Evolutionary conservation across 345 rosid species (phyloP), one percentile per base, ranked within the genome.

Genomic region (Lepidium aucheri): DNA sequence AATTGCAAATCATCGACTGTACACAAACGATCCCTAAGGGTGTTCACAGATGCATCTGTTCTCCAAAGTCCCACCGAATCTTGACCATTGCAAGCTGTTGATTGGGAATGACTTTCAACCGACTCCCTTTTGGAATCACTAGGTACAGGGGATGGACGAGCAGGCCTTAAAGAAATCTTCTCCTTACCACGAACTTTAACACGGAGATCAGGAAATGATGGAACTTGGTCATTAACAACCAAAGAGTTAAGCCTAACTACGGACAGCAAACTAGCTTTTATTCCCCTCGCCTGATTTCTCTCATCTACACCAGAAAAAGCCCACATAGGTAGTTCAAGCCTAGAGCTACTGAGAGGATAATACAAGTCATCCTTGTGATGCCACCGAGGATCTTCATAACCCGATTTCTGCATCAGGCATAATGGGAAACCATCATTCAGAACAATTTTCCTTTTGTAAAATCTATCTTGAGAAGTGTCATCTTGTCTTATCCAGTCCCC

Each of bases 401-500:
- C 89, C 60, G 96, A 88, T 69, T 87, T 95, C 53, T 87, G 85
- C 99, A 91, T 95, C 80, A 73, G 84, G 84, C 99, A 95, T 63
- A 91, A 69, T 33, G 97, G 90, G 77, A 84, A 95, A 72, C 97
- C 97, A 84, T 89, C 95, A 87, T 85, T 95, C 30, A 95, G 85
- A 68, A 89, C 90, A 72, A 78, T 40, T 74, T 88, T 95, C 83
- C 74, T 91, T 79, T 87, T 79, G 46, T 69, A 57, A 77, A 72
- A 42, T 63, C 74, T 81, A 60, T 95, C 99, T 62, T 79, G 88
- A 40, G 75, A 53, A 68, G 82, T 66, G 49, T 95, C 99, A 64
- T 95, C 97, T 26, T 79, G 78, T 81, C 95, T 89, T 77, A 80
- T 89, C 99, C 99, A 95, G 76, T 95, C 99, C 70, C 99, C 99